A percentile compares a stretch with the other conserved stretches of the same genome.
phyloP scores from a whole-genome alignment of 768 basidiomycete species.

The Pisolithus orientalis region DNA sequence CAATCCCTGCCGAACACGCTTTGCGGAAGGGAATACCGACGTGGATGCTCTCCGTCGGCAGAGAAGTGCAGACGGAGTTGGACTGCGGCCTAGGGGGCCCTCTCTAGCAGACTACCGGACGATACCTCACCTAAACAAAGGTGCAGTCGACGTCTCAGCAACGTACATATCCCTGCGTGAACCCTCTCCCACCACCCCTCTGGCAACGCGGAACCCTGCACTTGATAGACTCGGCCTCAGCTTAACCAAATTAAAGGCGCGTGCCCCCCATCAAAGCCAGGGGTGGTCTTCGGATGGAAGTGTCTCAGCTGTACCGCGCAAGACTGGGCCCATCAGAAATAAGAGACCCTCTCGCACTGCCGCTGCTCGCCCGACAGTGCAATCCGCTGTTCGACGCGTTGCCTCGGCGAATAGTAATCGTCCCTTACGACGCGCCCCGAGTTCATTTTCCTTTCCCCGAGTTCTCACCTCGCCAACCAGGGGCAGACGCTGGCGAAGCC shows the following conservation, averaged over 20 bases:
- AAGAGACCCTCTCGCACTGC: conserved; percentile 19
- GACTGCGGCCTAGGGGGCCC: neutral
- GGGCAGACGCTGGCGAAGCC: neutral
- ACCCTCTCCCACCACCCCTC: conserved; percentile 12
- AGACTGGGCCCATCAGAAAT: neutral
- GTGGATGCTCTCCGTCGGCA: neutral
- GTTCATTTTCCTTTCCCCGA: neutral
- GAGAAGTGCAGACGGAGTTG: neutral
- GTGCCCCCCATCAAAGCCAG: conserved; percentile 21
- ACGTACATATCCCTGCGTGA: conserved; percentile 16
- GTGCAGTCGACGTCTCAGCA: conserved; percentile 4
- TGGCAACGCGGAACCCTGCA: conserved; percentile 21
- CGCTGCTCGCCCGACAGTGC: conserved; percentile 9
- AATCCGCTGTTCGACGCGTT: conserved; percentile 6
- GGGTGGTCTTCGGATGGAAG: conserved; percentile 14
- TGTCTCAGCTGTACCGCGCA: conserved; percentile 4
- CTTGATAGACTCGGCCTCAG: conserved; percentile 29
- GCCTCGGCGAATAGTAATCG: conserved; percentile 3
- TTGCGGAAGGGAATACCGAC: neutral
- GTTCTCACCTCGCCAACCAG: neutral
- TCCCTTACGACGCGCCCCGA: conserved; percentile 5
- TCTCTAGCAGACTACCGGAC: neutral
- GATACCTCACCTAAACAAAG: neutral
- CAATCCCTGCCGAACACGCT: neutral
- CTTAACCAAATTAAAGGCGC: conserved; percentile 26